Conservation (phyloP, 1,139 yeast genomes). For the Pichia sp. region DNA sequence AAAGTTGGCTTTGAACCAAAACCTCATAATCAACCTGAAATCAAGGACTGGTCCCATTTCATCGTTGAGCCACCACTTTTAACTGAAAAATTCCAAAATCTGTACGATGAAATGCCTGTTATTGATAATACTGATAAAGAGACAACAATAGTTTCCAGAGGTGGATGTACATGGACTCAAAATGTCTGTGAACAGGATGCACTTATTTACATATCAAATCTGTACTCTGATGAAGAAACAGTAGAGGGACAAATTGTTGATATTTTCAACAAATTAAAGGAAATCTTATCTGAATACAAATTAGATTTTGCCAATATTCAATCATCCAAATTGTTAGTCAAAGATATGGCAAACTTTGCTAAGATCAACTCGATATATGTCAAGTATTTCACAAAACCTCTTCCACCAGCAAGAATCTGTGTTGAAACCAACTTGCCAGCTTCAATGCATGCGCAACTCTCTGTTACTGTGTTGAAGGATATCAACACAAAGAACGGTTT, state of each 20-base stretch:
- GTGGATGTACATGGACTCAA: slow-evolving; percentile 11
- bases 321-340: slow-evolving; percentile 57
- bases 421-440: slow-evolving; percentile 56
- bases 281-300: slow-evolving; percentile 32
- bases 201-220: slow-evolving; percentile 50
- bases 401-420: slow-evolving; percentile 90
- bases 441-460: slow-evolving; percentile 47
- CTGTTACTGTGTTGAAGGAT: slow-evolving; percentile 47
- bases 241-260: slow-evolving; percentile 47
- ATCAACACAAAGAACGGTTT: slow-evolving; percentile 54
- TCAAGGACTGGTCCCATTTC: slow-evolving; percentile 29
- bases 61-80: slow-evolving; percentile 48
- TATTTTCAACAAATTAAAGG: slow-evolving; percentile 45
- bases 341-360: slow-evolving; percentile 63
- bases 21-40: slow-evolving; percentile 7
- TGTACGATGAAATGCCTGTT: slow-evolving; percentile 13
- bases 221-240: slow-evolving; percentile 35
- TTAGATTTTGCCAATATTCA: slow-evolving; percentile 45
- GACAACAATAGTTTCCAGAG: neutral
- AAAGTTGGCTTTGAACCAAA: slow-evolving; percentile 45
- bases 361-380: slow-evolving; percentile 61
- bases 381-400: slow-evolving; percentile 49
- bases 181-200: slow-evolving; percentile 29
- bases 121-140: too few relatives aligned
- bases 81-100: slow-evolving; percentile 43